phyloP scores from a whole-genome alignment of 805 yeast species.

The Wickerhamomyces xylosicus region DNA sequence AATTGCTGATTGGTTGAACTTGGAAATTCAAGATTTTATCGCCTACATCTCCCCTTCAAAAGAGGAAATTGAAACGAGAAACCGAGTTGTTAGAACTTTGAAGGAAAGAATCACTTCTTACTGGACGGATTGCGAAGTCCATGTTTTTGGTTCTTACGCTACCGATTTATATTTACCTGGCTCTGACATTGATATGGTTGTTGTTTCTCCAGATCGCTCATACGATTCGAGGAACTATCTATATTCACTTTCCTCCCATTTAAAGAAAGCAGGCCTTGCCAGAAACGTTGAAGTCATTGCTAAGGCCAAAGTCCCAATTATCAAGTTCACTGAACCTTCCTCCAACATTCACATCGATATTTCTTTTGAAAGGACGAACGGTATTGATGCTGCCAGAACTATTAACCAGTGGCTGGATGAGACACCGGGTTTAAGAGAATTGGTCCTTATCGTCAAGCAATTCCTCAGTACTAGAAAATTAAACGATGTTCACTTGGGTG shows the following conservation, averaged over 20 bases:
- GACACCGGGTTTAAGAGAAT: conserved; percentile 73
- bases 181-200: conserved; percentile 91
- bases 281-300: conserved; percentile 76
- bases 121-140: conserved; percentile 75
- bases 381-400: conserved; percentile 70
- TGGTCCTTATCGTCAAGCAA: conserved; percentile 76
- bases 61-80: conserved; percentile 60
- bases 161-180: conserved; percentile 91
- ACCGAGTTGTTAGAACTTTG: conserved; percentile 50
- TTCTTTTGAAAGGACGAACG: conserved; percentile 80
- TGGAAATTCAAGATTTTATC: conserved; percentile 78
- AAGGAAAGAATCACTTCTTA: conserved; percentile 38
- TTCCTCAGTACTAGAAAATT: conserved; percentile 68
- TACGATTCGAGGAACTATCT: conserved; percentile 53
- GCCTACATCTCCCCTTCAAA: conserved; percentile 78
- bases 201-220: conserved; percentile 50
- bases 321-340: conserved; percentile 72
- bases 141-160: conserved; percentile 90
- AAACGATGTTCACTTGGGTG: conserved; percentile 87
- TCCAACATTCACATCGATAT: conserved; percentile 75
- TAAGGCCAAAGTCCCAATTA: conserved; percentile 87
- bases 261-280: conserved; percentile 55
- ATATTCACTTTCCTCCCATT: conserved; percentile 61
- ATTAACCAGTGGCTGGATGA: conserved; percentile 65
- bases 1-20: conserved; percentile 77